A percentile compares a stretch with the other conserved stretches of the same genome.
Evolutionary conservation across 192 early-diverging fungal species (phyloP).

Genomic region (Pilobolus umbonatus): DNA sequence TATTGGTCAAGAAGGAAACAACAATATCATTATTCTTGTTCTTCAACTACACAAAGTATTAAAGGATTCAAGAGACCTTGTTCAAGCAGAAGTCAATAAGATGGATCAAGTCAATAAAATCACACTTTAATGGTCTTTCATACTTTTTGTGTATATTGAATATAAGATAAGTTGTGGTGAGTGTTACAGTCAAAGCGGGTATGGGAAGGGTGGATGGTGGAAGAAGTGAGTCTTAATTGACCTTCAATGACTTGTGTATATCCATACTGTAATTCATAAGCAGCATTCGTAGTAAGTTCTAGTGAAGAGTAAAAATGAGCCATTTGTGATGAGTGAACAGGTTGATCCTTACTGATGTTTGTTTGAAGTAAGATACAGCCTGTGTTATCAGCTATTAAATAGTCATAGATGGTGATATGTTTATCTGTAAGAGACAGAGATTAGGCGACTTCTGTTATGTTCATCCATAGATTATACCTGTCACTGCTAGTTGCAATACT

Average conservation of each 20-base stretch:
- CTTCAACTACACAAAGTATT: conserved; percentile 22
- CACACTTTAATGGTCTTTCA: conserved; percentile 7
- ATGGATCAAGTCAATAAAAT: conserved; percentile 29
- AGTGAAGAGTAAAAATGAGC: background rate
- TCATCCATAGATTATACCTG: no score
- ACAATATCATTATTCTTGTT: conserved; percentile 14
- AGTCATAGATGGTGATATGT: conserved; percentile 7
- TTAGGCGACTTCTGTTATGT: no score
- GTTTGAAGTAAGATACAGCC: conserved; percentile 19
- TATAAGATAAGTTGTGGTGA: conserved; percentile 12
- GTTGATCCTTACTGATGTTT: background rate
- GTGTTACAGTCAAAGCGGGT: background rate
- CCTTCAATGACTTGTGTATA: conserved; percentile 13
- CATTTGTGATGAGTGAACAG: background rate
- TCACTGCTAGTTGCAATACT: no score
- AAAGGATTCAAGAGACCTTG: conserved; percentile 11
- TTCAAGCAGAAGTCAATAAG: conserved; percentile 12
- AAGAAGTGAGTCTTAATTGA: conserved; percentile 8
- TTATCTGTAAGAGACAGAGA: no score
- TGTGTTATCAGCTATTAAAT: conserved; percentile 22
- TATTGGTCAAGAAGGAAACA: conserved; percentile 24
- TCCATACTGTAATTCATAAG: conserved; percentile 5
- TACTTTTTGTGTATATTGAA: conserved; percentile 4
- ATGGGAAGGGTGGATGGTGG: background rate
- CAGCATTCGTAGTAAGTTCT: conserved; percentile 7